A percentile compares a stretch with the other conserved stretches of the same genome.
These are phyloP conservation scores for Saccharomycopsis sp. DNA, from an alignment of 805 yeast genomes.

Conservation along the genomic window DNA sequence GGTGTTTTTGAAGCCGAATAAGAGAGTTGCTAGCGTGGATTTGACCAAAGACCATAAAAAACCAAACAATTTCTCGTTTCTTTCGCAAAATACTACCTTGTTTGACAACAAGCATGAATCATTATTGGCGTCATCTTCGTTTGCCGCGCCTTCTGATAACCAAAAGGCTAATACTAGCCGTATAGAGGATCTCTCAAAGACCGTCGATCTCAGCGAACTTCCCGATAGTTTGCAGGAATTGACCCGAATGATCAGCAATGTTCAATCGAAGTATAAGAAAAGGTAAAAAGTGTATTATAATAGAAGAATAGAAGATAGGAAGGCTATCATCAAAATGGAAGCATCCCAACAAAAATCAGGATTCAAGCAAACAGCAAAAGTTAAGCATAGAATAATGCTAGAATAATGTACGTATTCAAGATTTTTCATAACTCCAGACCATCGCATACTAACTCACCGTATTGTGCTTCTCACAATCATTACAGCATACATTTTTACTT, in stretches of 20 bases:
- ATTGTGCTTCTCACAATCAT: too few species aligned
- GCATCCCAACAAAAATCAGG: too few species aligned
- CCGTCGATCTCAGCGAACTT: neutral
- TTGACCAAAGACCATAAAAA: neutral
- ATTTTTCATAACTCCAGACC: too few species aligned
- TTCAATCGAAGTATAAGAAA: neutral
- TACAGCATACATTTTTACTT: too few species aligned
- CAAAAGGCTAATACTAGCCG: neutral
- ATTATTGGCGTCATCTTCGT: neutral
- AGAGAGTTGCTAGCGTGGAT: neutral
- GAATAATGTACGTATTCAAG: too few species aligned
- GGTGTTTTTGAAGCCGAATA: neutral
- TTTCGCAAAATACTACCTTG: neutral
- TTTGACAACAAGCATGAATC: neutral
- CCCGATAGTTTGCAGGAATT: neutral
- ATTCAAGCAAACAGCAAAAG: too few species aligned
- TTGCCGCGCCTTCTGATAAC: neutral
- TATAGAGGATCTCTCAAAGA: neutral
- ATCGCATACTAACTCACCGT: too few species aligned
- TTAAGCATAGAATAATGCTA: too few species aligned
- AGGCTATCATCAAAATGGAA: too few species aligned
- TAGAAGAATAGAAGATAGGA: too few species aligned
- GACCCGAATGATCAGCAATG: neutral
- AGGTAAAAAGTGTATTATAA: too few species aligned
- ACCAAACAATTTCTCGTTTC: neutral